Percentiles rank a stretch among this genome's conserved stretches.
phyloP scores from a whole-genome alignment of 2,329 filamentous ascomycete genomes.

The Monilinia fructigena region DNA sequence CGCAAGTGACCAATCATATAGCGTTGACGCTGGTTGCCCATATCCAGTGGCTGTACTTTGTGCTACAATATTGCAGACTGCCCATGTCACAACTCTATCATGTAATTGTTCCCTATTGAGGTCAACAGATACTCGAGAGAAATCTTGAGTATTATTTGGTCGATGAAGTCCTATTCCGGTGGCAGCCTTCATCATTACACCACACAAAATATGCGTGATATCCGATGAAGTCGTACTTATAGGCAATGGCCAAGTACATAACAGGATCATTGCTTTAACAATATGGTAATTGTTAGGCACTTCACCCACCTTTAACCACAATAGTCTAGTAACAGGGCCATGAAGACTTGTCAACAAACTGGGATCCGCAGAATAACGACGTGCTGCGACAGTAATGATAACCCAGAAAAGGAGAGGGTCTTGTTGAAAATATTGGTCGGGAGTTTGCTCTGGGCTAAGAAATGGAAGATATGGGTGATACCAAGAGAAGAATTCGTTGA shows the following conservation, averaged over 20 bases:
- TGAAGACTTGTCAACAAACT: constrained; percentile 64
- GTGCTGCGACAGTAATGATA: constrained; percentile 71
- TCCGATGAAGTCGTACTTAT: constrained; percentile 79
- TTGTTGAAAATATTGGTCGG: constrained; percentile 74
- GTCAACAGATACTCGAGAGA: constrained; percentile 71
- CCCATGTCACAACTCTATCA: constrained; percentile 78
- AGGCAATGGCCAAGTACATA: constrained; percentile 80
- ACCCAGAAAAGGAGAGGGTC: constrained; percentile 85
- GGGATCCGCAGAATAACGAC: constrained; percentile 63
- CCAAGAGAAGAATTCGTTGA: constrained; percentile 70
- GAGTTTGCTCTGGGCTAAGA: constrained; percentile 62
- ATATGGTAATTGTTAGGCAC: constrained; percentile 78
- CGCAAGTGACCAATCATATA: constrained; percentile 73
- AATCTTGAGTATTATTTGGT: constrained; percentile 79
- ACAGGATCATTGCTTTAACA: constrained; percentile 75
- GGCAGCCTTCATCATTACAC: constrained; percentile 83
- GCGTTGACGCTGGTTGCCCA: constrained; percentile 74
- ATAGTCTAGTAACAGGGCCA: constrained; percentile 64
- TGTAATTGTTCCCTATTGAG: constrained; percentile 76
- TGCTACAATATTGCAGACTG: constrained; percentile 80
- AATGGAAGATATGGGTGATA: constrained; percentile 80
- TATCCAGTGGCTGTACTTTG: constrained; percentile 82
- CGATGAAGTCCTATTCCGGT: constrained; percentile 81
- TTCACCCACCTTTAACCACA: constrained; percentile 75
- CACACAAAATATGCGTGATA: constrained; percentile 73